phyloP scores from a whole-genome alignment of 192 early-diverging fungal genomes.

The Geosiphon pyriformis region DNA sequence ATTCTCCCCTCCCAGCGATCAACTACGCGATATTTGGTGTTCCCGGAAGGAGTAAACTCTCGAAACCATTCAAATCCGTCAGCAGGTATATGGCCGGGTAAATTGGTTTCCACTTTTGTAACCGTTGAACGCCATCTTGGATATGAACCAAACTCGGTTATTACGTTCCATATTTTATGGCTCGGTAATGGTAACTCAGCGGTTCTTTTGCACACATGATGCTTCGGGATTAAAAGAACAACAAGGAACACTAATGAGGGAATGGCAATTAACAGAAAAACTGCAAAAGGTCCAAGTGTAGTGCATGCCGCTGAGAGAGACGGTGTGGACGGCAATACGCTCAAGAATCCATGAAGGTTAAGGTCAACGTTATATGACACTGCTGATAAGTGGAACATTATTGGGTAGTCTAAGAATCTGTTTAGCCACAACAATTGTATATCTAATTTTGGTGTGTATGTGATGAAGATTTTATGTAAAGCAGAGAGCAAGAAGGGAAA shows the following conservation, averaged over 20 bases:
- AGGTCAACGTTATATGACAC: no score
- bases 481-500: no score
- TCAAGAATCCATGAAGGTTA: no score
- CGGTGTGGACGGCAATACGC: no score
- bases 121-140: constrained; percentile 2
- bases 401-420: no score
- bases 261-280: no score
- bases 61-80: constrained; percentile 15
- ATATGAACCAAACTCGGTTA: constrained; percentile 1
- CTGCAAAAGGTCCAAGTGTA: no score
- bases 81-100: constrained; percentile 1
- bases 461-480: no score
- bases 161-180: not conserved
- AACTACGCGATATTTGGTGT: not conserved
- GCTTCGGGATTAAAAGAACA: constrained; percentile 1
- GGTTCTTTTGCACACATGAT: constrained; percentile 7
- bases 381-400: no score
- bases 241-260: not conserved
- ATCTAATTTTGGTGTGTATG: no score
- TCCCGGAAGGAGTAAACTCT: not conserved
- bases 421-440: no score
- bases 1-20: not conserved
- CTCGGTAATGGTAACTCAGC: not conserved
- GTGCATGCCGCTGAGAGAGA: no score
- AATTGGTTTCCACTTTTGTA: not conserved